Base-by-base conservation (phyloP, 139 green algal genomes). In the Chlamydomonas sphaeroides region DNA sequence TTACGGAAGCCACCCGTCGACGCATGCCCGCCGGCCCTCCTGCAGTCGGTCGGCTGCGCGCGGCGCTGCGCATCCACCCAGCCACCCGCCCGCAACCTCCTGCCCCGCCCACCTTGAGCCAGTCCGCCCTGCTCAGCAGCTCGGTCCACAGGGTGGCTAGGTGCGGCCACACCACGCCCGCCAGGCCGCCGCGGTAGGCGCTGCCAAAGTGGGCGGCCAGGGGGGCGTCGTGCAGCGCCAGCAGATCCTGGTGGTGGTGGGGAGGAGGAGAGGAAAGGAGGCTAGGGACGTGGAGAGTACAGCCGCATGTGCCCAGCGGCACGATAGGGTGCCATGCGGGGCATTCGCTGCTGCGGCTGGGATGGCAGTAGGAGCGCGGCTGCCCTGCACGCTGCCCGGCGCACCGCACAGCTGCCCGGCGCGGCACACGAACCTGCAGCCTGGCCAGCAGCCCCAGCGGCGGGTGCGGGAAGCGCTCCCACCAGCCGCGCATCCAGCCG, bases 391-490 rank as follows among this genome's bases (percentile, higher is more conserved):
- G n/a, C n/a, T n/a, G n/a, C n/a, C n/a, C n/a, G n/a, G n/a, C n/a
- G n/a, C n/a, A n/a, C n/a, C n/a, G n/a, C 45, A 53, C 45, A 53
- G 11, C 45, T 53, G 45, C 45, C 45, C 45, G 45, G 11, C 45
- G 11, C 45, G 11, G 11, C 45, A 53, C 45, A 6, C 85, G 20
- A 57, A 88, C 86, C 82, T 90, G 35, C 39, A 93, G 41, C 11
- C 86, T 35, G 3, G 80, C 38, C 35, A 95, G 87, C 56, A 93
- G 33, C 32, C 74, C 70, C 59, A 94, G 41, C 0, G 92, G 92
- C 26, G 92, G 92, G 36, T 92, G 80, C 33, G 92, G 92, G 57
- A 93, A 95, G 57, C 70, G 79, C 36, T 91, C 89, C 67, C 93
- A 94, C 92, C 92, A 95, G 78, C 84, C 70, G 35, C 72, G 80